These are phyloP conservation scores for Diddensiella caesifluorescens DNA, from an alignment of 805 yeast genomes.

Conservation along the genomic window DNA sequence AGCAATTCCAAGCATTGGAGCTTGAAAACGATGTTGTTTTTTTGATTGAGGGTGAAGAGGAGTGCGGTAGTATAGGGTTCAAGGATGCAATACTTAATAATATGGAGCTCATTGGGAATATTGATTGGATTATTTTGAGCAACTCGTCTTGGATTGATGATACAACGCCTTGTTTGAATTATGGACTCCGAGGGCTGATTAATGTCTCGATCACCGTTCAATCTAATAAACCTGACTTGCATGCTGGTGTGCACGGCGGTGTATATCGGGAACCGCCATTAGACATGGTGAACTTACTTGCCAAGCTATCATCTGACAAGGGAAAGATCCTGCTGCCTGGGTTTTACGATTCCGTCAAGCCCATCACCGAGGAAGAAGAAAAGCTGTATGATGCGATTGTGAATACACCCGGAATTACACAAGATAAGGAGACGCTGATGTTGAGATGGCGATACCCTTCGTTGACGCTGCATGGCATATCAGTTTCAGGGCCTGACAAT, in stretches of 20 bases:
- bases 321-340: slow-evolving; percentile 59
- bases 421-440: slow-evolving; percentile 40
- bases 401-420: slow-evolving; percentile 34
- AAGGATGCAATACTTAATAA: slow-evolving; percentile 55
- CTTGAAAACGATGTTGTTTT: slow-evolving; percentile 73
- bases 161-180: slow-evolving; percentile 81
- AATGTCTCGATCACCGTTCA: slow-evolving; percentile 67
- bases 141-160: slow-evolving; percentile 95
- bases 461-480: slow-evolving; percentile 74
- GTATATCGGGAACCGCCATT: slow-evolving; percentile 81
- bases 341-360: slow-evolving; percentile 63
- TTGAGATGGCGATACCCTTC: slow-evolving; percentile 90
- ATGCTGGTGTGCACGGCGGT: slow-evolving; percentile 97
- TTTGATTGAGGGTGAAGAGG: slow-evolving; percentile 92
- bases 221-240: slow-evolving; percentile 80
- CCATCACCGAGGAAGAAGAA: slow-evolving; percentile 53
- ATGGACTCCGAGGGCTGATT: slow-evolving; percentile 89
- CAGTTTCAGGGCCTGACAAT: slow-evolving; percentile 86
- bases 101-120: slow-evolving; percentile 51
- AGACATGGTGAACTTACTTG: slow-evolving; percentile 69
- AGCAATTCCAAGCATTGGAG: slow-evolving; percentile 45
- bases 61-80: slow-evolving; percentile 85
- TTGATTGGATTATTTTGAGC: slow-evolving; percentile 86
- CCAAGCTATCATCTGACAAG: slow-evolving; percentile 53
- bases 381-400: slow-evolving; percentile 57